Evolutionary conservation across 139 green algal species (phyloP).

Genomic region (Chlorella ohadii): DNA sequence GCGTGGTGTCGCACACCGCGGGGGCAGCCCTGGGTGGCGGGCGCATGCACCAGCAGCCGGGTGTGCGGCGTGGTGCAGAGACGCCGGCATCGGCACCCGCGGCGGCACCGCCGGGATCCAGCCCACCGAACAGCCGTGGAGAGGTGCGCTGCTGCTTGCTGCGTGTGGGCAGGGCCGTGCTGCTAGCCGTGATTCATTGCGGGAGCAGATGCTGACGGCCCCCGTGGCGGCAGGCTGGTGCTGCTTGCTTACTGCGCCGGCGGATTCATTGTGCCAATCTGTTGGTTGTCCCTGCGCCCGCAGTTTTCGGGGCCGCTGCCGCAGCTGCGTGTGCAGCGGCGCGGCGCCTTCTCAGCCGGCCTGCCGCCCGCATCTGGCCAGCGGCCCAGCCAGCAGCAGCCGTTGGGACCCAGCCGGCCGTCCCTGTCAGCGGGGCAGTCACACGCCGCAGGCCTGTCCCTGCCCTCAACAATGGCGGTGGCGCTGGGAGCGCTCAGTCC

Average conservation of each 20-base stretch:
- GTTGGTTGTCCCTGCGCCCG: not conserved
- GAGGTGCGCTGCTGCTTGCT: conserved; percentile 9
- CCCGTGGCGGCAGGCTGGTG: not conserved
- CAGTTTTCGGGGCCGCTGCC: conserved; percentile 8
- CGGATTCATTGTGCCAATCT: not conserved
- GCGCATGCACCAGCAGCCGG: not conserved
- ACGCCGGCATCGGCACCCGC: conserved; percentile 8
- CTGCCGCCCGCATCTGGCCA: conserved; percentile 22
- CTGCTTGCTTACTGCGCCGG: too few relatives aligned
- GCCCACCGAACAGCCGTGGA: conserved; percentile 27
- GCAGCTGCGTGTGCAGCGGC: not conserved
- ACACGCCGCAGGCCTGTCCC: not conserved
- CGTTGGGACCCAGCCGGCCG: conserved; percentile 15
- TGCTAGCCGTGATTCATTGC: not conserved
- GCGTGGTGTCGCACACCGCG: conserved; percentile 30
- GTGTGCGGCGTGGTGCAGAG: not conserved
- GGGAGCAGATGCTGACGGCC: not conserved
- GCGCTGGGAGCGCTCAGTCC: conserved; percentile 14
- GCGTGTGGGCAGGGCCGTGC: not conserved
- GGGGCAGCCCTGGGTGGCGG: not conserved
- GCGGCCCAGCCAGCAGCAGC: conserved; percentile 15
- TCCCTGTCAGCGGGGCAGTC: conserved; percentile 18
- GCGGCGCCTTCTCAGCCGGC: conserved; percentile 12
- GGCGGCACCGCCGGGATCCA: not conserved
- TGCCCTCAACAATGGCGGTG: conserved; percentile 19